Evolutionary conservation across 352 stramenopile genomes (phyloP), one percentile per base, ranked within the genome.

Genomic region (Pythium monospermum): DNA sequence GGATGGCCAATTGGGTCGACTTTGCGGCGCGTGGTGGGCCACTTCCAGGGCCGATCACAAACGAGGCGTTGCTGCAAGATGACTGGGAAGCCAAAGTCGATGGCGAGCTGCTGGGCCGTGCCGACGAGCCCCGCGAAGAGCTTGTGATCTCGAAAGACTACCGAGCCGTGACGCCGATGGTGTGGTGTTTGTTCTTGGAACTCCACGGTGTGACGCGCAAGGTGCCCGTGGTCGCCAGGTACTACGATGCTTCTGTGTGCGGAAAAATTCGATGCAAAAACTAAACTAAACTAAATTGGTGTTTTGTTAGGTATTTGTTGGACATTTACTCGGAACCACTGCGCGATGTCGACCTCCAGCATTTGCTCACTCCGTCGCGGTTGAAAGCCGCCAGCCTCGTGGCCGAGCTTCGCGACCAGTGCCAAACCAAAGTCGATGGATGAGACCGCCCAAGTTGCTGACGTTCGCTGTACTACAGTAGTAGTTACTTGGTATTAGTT

Each of bases 121-220:
- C 77, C 0, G 74, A 85, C 38, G 59, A 58, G n/a, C 64, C 70
- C 6, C 66, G 71, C 0, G 26, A 57, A 6, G 73, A 73, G 1
- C 55, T 92, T 8, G 42, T 74, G 51, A 52, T 75, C 4, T 64
- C 68, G 47, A 65, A 66, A 28, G 66, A 92, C 63, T 92, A 88
- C 36, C 76, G 81, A 2, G 72, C 71, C 35, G 78, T 92, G 32
- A 68, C 73, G 25, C 76, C 81, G 7, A 85, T 92, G 64, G 78
- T 92, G 13, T 92, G 78, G 78, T 75, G 72, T 28, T 47, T 92
- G 3, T 69, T 90, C 19, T 67, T 55, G 10, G 78, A 85, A 57
- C 53, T 88, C 8, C 72, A 92, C 49, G 76, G 78, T 15, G n/a
- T n/a, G n/a, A 49, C 64, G 1, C 73, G 71, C 32, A 71, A 85